Evolutionary conservation across 179 eudicot species (phyloP).

Genomic region (Nepenthes alata): DNA sequence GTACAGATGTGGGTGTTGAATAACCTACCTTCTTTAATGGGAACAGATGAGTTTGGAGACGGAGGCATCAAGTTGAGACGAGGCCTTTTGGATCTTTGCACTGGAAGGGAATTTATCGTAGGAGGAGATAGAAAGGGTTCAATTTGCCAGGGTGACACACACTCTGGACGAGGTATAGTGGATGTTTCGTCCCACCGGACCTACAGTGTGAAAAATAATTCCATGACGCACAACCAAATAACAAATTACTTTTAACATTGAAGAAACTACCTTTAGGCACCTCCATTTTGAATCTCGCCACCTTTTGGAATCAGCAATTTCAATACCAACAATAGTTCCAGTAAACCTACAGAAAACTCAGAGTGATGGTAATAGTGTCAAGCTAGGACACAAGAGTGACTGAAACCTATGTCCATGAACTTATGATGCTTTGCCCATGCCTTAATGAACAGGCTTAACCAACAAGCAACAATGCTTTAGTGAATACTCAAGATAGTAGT

Average conservation of each 20-base stretch:
- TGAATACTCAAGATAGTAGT: background rate
- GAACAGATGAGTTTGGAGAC: constrained; percentile 67
- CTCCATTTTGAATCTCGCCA: constrained; percentile 94
- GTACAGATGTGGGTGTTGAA: background rate
- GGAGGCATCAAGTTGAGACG: constrained; percentile 51
- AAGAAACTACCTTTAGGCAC: constrained; percentile 55
- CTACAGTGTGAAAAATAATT: constrained; percentile 14
- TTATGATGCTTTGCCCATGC: background rate
- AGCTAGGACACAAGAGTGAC: background rate
- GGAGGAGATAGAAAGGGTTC: constrained; percentile 77
- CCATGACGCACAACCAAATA: background rate
- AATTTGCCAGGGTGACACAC: constrained; percentile 89
- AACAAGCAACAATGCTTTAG: background rate
- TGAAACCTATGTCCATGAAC: background rate
- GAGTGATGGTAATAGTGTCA: too few species aligned
- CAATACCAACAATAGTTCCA: constrained; percentile 91
- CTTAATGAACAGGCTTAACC: background rate
- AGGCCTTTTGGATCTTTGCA: constrained; percentile 67
- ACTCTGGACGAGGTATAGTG: constrained; percentile 78
- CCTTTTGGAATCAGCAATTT: constrained; percentile 57
- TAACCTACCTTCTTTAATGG: constrained; percentile 67
- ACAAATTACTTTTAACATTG: too few species aligned
- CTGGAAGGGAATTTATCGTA: constrained; percentile 64
- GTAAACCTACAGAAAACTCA: constrained; percentile 48
- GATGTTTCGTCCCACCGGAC: constrained; percentile 98